A percentile compares a stretch with the other conserved stretches of the same genome.
Evolutionary conservation across 768 basidiomycete genomes (phyloP).

Genomic region (Podaxis rugospora): DNA sequence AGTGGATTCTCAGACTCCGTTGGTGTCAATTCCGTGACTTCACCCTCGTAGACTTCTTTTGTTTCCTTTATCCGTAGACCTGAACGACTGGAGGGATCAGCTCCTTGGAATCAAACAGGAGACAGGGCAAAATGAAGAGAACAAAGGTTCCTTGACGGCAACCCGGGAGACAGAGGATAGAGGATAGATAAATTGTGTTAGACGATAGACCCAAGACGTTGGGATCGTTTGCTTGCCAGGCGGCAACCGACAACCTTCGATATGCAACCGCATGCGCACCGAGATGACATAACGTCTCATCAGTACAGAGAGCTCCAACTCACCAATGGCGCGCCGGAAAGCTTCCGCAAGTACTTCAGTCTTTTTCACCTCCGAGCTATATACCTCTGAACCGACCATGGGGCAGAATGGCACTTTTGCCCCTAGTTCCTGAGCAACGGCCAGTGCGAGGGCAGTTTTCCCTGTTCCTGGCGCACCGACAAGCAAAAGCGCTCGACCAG

Average conservation of each 20-base stretch:
- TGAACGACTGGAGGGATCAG: constrained; percentile 25
- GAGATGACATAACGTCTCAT: background rate
- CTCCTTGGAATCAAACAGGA: background rate
- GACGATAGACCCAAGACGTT: background rate
- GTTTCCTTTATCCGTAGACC: constrained; percentile 98
- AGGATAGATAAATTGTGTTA: background rate
- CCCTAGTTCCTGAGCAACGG: constrained; percentile 91
- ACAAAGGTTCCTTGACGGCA: background rate
- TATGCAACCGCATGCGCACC: background rate
- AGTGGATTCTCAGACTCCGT: constrained; percentile 96
- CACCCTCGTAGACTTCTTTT: constrained; percentile 98
- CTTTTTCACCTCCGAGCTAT: constrained; percentile 97
- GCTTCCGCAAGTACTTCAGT: constrained; percentile 95
- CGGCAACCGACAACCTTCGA: background rate
- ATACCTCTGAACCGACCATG: constrained; percentile 98
- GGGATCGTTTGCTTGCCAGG: background rate
- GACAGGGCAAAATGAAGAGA: background rate
- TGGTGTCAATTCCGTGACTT: constrained; percentile 95
- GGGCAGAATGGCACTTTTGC: constrained; percentile 96
- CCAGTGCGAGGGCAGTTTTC: constrained; percentile 96
- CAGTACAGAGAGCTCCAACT: constrained; percentile 27
- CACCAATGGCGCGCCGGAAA: constrained; percentile 94
- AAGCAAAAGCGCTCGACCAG: constrained; percentile 86
- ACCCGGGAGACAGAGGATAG: background rate
- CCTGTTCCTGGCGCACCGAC: constrained; percentile 97